Evolutionary conservation across 176 grass and related monocot genomes (phyloP), one percentile per base, ranked within the genome.

Genomic region (Ananas comosus): DNA sequence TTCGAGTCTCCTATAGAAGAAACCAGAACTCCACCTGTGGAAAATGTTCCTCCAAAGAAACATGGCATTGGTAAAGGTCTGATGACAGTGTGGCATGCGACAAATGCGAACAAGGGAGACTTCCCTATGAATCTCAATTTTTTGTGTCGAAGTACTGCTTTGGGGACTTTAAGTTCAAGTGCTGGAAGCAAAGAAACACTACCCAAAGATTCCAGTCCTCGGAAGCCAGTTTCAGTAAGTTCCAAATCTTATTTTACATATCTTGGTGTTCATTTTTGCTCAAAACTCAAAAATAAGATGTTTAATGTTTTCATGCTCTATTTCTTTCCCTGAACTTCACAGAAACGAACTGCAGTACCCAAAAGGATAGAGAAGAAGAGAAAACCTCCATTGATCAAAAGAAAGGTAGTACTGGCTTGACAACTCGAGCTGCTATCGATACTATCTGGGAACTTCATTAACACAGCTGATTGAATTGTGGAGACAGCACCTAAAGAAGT

Each of bases 61-160:
- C 85, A 99, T 83, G 95, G 95, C 74, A 80, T 74, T 49, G 95
- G 95, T 73, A 99, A 99, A 90, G 95, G 95, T 74, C 75, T 99
- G 69, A 99, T 99, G 90, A 93, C 95, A 68, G 88, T 99, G 24
- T 99, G 95, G 95, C 80, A 57, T 71, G 80, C 80, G 66, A 99
- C 86, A 74, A 87, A 91, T 88, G 80, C 90, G 13, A 67, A 74
- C 67, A 77, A 56, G 50, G 7, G 77, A 12, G 50, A 84, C n/a
- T 87, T 87, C 53, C 87, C 84, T 75, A 70, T 56, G n/a, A 64
- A 51, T 27, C 51, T 74, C n/a, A 80, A 69, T 78, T 88, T 83
- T 14, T 75, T 90, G 72, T 85, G 79, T 65, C 78, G 86, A 79
- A 82, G 63, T 88, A 78, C 70, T 84, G 72, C 65, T 74, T 84